These are phyloP conservation scores for Tricholoma bakamatsutake DNA, from an alignment of 768 basidiomycete species.

Conservation along the genomic window DNA sequence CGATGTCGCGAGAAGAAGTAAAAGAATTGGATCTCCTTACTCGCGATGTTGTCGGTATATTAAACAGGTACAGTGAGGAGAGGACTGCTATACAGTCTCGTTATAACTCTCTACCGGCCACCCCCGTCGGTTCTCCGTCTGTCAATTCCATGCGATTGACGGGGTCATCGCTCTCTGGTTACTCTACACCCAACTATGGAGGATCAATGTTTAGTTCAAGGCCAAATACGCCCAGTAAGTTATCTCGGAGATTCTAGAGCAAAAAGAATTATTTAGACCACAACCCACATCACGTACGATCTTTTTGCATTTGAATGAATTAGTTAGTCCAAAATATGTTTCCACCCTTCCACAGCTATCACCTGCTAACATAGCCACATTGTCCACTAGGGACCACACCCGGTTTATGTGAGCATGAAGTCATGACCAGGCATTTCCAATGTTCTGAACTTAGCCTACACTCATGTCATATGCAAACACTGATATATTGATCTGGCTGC, in stretches of 20 bases:
- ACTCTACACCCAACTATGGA: conserved; percentile 47
- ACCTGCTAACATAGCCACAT: no score
- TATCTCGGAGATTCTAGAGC: conserved; percentile 32
- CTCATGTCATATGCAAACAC: no score
- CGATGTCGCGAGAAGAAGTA: conserved; percentile 63
- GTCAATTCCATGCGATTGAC: conserved; percentile 30
- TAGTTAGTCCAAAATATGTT: neutral
- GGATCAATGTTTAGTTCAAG: conserved; percentile 47
- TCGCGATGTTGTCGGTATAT: conserved; percentile 63
- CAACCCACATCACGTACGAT: neutral
- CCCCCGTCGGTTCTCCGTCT: conserved; percentile 52
- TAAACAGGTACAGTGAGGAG: conserved; percentile 70
- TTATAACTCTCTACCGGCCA: conserved; percentile 59
- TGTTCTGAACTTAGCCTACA: no score
- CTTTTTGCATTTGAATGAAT: neutral
- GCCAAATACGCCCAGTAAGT: conserved; percentile 58
- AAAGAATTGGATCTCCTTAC: conserved; percentile 73
- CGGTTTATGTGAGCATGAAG: no score
- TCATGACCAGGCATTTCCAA: no score
- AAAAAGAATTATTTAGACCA: no score
- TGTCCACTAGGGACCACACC: no score
- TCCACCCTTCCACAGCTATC: no score
- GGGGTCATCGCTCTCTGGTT: conserved; percentile 42
- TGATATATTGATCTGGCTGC: no score
- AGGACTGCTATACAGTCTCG: conserved; percentile 50